phyloP scores from a whole-genome alignment of 176 grass and related monocot genomes.

The Puccinellia tenuiflora region DNA sequence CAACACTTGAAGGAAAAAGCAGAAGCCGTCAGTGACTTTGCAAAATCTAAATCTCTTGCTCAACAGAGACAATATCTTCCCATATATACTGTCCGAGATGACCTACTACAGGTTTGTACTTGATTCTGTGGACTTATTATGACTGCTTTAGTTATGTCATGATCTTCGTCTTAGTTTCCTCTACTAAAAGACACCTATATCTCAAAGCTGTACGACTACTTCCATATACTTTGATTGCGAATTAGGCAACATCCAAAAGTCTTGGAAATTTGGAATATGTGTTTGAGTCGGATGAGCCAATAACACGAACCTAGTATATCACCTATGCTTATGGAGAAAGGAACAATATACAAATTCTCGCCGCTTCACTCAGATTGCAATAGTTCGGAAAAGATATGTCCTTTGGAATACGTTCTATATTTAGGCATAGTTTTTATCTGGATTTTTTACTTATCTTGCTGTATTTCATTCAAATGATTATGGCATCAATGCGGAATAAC shows the following conservation, averaged over 20 bases:
- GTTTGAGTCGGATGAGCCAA: too few species aligned
- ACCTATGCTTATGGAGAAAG: not conserved
- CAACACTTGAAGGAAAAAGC: slow-evolving; percentile 84
- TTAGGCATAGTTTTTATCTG: not conserved
- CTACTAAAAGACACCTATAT: not conserved
- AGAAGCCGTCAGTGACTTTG: slow-evolving; percentile 98
- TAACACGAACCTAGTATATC: not conserved
- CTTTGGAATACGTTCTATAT: slow-evolving; percentile 1
- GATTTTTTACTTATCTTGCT: slow-evolving; percentile 3
- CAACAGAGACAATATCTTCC: slow-evolving; percentile 99
- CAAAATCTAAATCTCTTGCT: slow-evolving; percentile 87
- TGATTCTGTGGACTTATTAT: not conserved
- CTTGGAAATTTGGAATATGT: not conserved
- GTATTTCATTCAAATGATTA: slow-evolving; percentile 11
- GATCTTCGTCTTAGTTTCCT: not conserved
- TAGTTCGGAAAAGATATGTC: not conserved
- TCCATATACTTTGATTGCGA: not conserved
- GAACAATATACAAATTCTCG: not conserved
- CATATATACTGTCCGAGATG: slow-evolving; percentile 92
- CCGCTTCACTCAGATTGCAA: not conserved
- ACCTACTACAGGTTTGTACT: slow-evolving; percentile 75
- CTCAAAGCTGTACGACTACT: slow-evolving; percentile 9
- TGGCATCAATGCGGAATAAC: not conserved
- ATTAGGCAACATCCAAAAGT: not conserved
- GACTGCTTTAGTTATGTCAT: not conserved